A percentile compares a stretch with the other conserved stretches of the same genome.
These are phyloP conservation scores for Penicillium pulvis DNA, from an alignment of 495 filamentous ascomycete species.

Conservation along the genomic window DNA sequence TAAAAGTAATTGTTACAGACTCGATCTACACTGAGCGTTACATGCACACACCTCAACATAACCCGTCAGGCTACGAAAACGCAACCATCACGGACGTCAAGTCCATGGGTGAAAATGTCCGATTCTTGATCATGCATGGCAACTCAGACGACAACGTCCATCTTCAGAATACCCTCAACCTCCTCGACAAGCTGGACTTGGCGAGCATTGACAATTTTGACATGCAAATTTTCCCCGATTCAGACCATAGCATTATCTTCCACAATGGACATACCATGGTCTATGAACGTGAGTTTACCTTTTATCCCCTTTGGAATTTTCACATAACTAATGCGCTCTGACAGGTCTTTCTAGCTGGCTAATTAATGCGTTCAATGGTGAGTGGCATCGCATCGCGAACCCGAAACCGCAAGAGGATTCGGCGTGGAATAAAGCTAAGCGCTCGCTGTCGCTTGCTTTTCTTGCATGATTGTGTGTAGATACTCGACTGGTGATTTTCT, in stretches of 20 bases:
- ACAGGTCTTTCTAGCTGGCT: conserved; percentile 89
- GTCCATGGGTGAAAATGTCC: conserved; percentile 69
- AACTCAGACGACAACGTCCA: conserved; percentile 96
- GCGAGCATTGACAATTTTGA: conserved; percentile 91
- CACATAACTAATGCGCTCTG: conserved; percentile 26
- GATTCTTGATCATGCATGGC: conserved; percentile 94
- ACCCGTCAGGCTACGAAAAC: conserved; percentile 73
- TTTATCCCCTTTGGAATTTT: background rate
- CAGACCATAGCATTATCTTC: conserved; percentile 93
- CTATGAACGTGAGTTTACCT: conserved; percentile 79
- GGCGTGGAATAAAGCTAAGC: conserved; percentile 30
- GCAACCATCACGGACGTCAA: conserved; percentile 70
- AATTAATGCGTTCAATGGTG: conserved; percentile 95
- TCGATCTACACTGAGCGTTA: conserved; percentile 95
- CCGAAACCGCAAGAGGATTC: conserved; percentile 57
- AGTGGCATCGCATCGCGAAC: conserved; percentile 77
- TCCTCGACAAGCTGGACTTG: conserved; percentile 86
- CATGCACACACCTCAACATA: conserved; percentile 89
- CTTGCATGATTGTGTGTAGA: background rate
- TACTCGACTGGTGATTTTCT: background rate
- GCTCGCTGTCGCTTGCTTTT: conserved; percentile 19
- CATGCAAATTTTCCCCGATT: conserved; percentile 93
- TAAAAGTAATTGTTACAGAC: conserved; percentile 47
- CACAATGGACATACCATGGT: conserved; percentile 92
- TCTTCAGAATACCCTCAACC: conserved; percentile 83